phyloP scores from a whole-genome alignment of 192 early-diverging fungal species.

The Mortierella hygrophila region DNA sequence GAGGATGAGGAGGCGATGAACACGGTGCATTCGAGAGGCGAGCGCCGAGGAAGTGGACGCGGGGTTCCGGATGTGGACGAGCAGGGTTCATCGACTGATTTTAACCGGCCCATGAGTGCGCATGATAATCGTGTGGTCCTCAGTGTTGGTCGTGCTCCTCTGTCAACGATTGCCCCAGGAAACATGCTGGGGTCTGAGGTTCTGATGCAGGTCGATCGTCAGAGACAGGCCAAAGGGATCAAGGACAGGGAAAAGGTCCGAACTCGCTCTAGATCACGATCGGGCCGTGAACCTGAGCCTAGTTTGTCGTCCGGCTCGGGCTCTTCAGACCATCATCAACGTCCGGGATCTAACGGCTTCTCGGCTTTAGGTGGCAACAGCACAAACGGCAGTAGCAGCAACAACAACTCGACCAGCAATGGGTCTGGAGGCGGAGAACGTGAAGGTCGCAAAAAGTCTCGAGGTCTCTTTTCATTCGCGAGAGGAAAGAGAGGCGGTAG shows the following conservation, averaged over 20 bases:
- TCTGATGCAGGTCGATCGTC: constrained; percentile 40
- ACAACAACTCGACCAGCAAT: neutral
- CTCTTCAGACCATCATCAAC: neutral
- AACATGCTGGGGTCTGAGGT: constrained; percentile 44
- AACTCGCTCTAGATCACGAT: constrained; percentile 23
- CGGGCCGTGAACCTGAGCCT: constrained; percentile 24
- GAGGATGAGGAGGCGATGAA: constrained; percentile 17
- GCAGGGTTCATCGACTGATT: constrained; percentile 6
- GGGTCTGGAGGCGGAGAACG: constrained; percentile 11
- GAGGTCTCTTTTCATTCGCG: constrained; percentile 40
- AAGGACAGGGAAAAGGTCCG: neutral
- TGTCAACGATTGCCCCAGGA: constrained; percentile 26
- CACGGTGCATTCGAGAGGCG: neutral
- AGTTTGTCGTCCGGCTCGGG: neutral
- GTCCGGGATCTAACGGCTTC: constrained; percentile 2
- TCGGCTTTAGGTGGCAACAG: constrained; percentile 17
- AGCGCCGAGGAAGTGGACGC: neutral
- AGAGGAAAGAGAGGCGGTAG: constrained; percentile 18
- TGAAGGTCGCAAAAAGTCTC: constrained; percentile 26
- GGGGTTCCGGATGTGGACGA: constrained; percentile 25
- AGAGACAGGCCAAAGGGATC: constrained; percentile 15
- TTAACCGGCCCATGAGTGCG: constrained; percentile 6
- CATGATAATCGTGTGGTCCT: constrained; percentile 21
- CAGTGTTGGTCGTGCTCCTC: constrained; percentile 20
- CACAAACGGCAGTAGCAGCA: neutral